Evolutionary conservation across 2,329 filamentous ascomycete genomes (phyloP), one percentile per base, ranked within the genome.

Genomic region (Talaromyces sp.): DNA sequence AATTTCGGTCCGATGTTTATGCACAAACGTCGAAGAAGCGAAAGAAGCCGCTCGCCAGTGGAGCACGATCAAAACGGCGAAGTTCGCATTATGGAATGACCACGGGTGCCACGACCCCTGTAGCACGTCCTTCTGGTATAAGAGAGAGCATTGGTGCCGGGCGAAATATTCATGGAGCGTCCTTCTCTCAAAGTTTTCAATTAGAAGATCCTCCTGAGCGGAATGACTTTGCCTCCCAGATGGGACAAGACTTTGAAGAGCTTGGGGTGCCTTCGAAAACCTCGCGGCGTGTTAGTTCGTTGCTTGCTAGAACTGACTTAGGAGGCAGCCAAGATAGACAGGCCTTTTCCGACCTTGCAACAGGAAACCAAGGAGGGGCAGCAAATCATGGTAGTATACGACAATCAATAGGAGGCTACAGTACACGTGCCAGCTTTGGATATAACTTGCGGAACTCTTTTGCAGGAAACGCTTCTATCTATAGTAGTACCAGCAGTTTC

Each of bases 261-360:
- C 80, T 84, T 37, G 82, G 84, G 35, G 82, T 84, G 33, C 82
- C 84, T 56, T 83, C 84, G n/a, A 84, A 84, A 68, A 84, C 86
- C 50, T 87, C 86, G n/a, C 87, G 95, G 50, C 87, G 95, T 60
- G 90, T 98, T 31, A 99, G 95, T 79, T 98, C 94, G 16, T 85
- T 97, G 78, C 83, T 97, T 62, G 93, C 93, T 16, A 85, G 94
- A 71, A 90, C 91, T 37, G 94, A 97, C 74, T 81, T 97, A 22
- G 94, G 92, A 0, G 89, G 91, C 10, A 95, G 90, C 16, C 91
- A 94, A 69, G 93, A 96, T 70, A 85, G 91, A 71, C 84, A 88
- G 1, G 85, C 88, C n/a, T 96, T 96, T 73, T 85, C 88, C 33
- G 93, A 97, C 58, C 85, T 88, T 66, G 84, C 86, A 16, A 81